phyloP scores from a whole-genome alignment of 2,329 filamentous ascomycete genomes.

The Penicillium sp. region DNA sequence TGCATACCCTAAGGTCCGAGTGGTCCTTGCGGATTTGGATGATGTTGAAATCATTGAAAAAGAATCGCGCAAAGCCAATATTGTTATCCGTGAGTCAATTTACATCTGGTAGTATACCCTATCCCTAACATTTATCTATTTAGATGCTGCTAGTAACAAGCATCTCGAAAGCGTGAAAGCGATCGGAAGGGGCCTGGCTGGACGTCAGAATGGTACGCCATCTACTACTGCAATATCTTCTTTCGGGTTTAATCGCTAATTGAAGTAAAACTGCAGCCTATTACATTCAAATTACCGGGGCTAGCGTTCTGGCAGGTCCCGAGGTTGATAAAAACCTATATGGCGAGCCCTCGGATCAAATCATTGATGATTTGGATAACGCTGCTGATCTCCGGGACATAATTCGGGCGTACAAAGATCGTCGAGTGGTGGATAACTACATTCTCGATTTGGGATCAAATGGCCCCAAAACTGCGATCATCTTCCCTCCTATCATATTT shows the following conservation, averaged over 20 bases:
- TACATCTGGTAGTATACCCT: too few species aligned
- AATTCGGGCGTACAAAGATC: constrained; percentile 44
- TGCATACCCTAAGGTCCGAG: constrained; percentile 34
- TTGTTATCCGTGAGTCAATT: constrained; percentile 5
- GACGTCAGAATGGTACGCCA: not conserved
- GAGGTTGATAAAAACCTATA: constrained; percentile 35
- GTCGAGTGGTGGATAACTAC: constrained; percentile 66
- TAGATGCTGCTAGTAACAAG: constrained; percentile 7
- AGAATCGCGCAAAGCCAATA: constrained; percentile 4
- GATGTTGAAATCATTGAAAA: constrained; percentile 21
- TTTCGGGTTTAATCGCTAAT: not conserved
- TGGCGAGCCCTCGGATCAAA: constrained; percentile 29
- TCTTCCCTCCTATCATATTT: too few species aligned
- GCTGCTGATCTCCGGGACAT: constrained; percentile 33
- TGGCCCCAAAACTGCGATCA: too few species aligned
- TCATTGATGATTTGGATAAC: constrained; percentile 40
- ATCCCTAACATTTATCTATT: not conserved
- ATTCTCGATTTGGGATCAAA: constrained; percentile 50
- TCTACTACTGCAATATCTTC: not conserved
- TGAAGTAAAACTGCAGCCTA: not conserved
- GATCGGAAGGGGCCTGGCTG: constrained; percentile 2
- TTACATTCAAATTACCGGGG: constrained; percentile 42
- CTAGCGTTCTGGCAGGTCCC: constrained; percentile 32
- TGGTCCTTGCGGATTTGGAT: constrained; percentile 41
- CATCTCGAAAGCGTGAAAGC: constrained; percentile 4